Conservation (phyloP, 768 basidiomycete genomes). For the Collybia sp. region DNA sequence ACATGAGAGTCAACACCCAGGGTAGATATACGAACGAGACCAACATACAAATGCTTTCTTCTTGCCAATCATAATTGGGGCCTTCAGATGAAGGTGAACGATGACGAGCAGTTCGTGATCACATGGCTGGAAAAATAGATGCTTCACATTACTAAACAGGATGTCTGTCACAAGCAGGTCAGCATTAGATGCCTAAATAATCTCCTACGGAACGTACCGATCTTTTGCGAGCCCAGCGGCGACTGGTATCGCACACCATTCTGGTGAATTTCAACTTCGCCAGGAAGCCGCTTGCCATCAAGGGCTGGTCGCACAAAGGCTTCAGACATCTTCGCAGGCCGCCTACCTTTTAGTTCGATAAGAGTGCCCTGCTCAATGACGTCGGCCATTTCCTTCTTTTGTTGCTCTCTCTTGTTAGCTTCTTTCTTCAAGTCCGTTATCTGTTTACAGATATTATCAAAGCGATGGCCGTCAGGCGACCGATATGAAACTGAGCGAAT, state of each 20-base stretch:
- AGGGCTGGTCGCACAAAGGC: constrained; percentile 91
- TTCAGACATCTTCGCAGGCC: constrained; percentile 84
- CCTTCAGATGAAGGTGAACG: constrained; percentile 87
- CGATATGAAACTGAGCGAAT: constrained; percentile 94
- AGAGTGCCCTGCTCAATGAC: constrained; percentile 93
- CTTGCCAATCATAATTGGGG: constrained; percentile 98
- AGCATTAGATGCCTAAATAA: not conserved
- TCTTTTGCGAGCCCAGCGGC: constrained; percentile 81
- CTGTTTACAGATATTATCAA: constrained; percentile 83
- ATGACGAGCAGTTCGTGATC: constrained; percentile 94
- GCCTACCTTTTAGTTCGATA: constrained; percentile 82
- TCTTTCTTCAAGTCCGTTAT: constrained; percentile 96
- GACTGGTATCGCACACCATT: constrained; percentile 95
- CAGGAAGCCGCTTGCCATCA: constrained; percentile 91
- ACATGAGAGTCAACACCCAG: constrained; percentile 1
- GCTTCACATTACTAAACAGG: constrained; percentile 95
- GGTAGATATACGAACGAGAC: constrained; percentile 2
- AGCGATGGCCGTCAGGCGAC: constrained; percentile 83
- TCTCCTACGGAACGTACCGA: constrained; percentile 55
- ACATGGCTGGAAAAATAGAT: constrained; percentile 98
- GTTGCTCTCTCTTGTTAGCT: constrained; percentile 94
- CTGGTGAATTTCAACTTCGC: constrained; percentile 98
- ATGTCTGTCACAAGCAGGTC: constrained; percentile 52
- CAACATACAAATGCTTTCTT: constrained; percentile 86
- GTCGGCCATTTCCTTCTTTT: constrained; percentile 98